A percentile compares a stretch with the other conserved stretches of the same genome.
Evolutionary conservation across 2,329 filamentous ascomycete genomes (phyloP).

Genomic region (Didymella exigua): DNA sequence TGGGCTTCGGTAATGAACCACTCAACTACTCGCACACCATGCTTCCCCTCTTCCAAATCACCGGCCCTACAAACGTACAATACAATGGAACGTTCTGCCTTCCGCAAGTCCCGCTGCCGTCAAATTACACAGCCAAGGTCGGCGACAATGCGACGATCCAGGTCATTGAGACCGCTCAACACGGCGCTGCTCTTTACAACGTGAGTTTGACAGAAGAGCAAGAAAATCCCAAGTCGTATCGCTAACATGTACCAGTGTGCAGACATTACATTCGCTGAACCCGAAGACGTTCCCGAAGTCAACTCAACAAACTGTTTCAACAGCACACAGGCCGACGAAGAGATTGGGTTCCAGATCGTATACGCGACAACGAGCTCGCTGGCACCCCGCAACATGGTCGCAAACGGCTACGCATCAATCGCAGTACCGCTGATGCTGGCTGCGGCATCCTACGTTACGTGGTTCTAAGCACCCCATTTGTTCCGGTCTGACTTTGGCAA

Average conservation of each 20-base stretch:
- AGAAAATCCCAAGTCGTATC: not conserved
- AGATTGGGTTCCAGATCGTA: conserved; percentile 74
- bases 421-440: conserved; percentile 36
- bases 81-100: conserved; percentile 89
- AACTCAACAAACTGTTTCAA: conserved; percentile 89
- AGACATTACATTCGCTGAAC: conserved; percentile 88
- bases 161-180: conserved; percentile 79
- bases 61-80: conserved; percentile 79
- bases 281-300: conserved; percentile 74
- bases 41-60: conserved; percentile 79
- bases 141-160: conserved; percentile 95
- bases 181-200: conserved; percentile 82
- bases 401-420: conserved; percentile 37
- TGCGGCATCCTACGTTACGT: conserved; percentile 36
- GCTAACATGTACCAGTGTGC: conserved; percentile 70
- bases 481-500: conserved; percentile 6
- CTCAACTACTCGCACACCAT: conserved; percentile 87
- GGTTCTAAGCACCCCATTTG: conserved; percentile 20
- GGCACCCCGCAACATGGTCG: conserved; percentile 30
- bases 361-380: conserved; percentile 62
- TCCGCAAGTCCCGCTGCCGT: conserved; percentile 84
- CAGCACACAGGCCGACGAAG: conserved; percentile 57
- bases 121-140: conserved; percentile 69
- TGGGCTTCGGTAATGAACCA: conserved; percentile 82
- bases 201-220: conserved; percentile 55